phyloP scores from a whole-genome alignment of 2,329 filamentous ascomycete species.

The Aurifilum marmelostoma region DNA sequence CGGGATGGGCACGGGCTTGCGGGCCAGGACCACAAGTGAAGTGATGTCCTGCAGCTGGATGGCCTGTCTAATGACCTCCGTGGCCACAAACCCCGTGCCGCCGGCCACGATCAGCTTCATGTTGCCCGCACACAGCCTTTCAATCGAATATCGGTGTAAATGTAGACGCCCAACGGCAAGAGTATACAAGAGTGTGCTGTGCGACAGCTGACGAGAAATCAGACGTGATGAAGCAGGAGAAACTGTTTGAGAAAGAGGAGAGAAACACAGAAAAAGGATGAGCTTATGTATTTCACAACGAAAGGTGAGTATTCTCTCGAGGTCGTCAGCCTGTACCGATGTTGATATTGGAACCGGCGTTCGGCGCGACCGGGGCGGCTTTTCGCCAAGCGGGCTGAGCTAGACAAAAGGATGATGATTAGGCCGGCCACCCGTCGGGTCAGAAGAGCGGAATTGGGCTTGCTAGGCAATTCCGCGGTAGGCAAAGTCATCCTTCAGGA shows the following conservation, averaged over 20 bases:
- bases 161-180: background rate
- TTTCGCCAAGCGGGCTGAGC: background rate
- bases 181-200: background rate
- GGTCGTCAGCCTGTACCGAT: background rate
- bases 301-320: background rate
- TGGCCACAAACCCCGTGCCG: conserved; percentile 47
- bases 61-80: conserved; percentile 48
- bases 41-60: conserved; percentile 42
- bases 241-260: too few relatives aligned
- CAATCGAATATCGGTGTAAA: background rate
- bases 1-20: conserved; percentile 38
- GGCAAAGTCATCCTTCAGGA: background rate
- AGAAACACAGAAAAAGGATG: background rate
- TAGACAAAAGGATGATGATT: background rate
- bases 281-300: background rate
- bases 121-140: background rate
- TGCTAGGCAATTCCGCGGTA: background rate
- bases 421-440: background rate
- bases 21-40: conserved; percentile 46
- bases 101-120: conserved; percentile 52
- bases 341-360: background rate
- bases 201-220: background rate
- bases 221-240: background rate
- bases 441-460: background rate
- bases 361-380: background rate